A percentile compares a stretch with the other conserved stretches of the same genome.
Evolutionary conservation across 2,329 filamentous ascomycete genomes (phyloP).

Genomic region (Fusarium sp.): DNA sequence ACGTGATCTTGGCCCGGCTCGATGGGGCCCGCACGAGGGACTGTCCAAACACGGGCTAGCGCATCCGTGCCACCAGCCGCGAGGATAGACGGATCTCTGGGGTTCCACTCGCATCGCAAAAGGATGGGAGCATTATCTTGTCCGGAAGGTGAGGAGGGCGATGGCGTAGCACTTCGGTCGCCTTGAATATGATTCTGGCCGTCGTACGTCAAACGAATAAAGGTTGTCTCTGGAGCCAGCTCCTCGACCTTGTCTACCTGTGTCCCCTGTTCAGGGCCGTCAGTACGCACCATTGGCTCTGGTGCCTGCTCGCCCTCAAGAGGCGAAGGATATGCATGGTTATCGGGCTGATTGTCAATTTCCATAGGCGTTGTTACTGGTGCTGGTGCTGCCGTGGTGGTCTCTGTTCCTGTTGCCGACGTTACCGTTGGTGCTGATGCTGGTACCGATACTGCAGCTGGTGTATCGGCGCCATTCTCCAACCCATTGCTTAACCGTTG

Average conservation of each 20-base stretch:
- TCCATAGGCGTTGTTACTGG: constrained; percentile 69
- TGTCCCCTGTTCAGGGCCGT: constrained; percentile 73
- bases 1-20: constrained; percentile 57
- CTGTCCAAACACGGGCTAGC: constrained; percentile 76
- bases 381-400: constrained; percentile 29
- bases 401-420: constrained; percentile 23
- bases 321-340: constrained; percentile 75
- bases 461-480: constrained; percentile 65
- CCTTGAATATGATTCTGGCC: constrained; percentile 51
- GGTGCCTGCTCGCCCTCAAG: constrained; percentile 68
- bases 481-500: constrained; percentile 72
- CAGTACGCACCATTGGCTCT: constrained; percentile 66
- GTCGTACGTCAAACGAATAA: constrained; percentile 67
- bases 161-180: constrained; percentile 50
- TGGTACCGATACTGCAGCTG: constrained; percentile 30
- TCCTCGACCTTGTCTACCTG: constrained; percentile 74
- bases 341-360: constrained; percentile 64
- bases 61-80: constrained; percentile 77
- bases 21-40: constrained; percentile 66
- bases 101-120: constrained; percentile 78
- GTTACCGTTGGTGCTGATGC: constrained; percentile 33
- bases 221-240: constrained; percentile 69
- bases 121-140: constrained; percentile 69
- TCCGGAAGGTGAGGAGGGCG: constrained; percentile 54
- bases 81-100: constrained; percentile 72